Conservation (phyloP, 2,329 filamentous ascomycete species). For the Aspergillus latus region DNA sequence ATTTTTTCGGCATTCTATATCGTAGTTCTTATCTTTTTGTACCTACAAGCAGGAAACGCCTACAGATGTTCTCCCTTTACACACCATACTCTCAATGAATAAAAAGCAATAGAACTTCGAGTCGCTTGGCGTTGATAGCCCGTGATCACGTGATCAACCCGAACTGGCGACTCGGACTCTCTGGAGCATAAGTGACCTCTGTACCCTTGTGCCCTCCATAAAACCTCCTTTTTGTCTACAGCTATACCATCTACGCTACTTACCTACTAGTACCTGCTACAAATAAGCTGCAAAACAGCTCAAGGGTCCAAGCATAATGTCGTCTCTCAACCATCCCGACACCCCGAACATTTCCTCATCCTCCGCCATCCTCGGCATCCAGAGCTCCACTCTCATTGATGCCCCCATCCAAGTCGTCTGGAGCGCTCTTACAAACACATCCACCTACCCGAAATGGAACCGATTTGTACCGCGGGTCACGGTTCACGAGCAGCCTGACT, state of each 20-base stretch:
- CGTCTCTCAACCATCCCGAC: constrained; percentile 15
- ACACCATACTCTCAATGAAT: too few relatives aligned
- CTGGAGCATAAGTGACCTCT: too few relatives aligned
- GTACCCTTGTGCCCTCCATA: too few relatives aligned
- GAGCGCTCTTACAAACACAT: constrained; percentile 45
- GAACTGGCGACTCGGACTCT: too few relatives aligned
- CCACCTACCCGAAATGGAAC: constrained; percentile 51
- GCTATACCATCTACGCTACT: not conserved
- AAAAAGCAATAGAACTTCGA: too few relatives aligned
- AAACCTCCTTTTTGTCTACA: not conserved
- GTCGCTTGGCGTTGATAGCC: too few relatives aligned
- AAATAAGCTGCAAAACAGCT: not conserved
- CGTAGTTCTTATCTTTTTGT: too few relatives aligned
- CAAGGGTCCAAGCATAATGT: not conserved
- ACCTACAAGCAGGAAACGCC: too few relatives aligned
- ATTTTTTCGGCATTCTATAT: too few relatives aligned
- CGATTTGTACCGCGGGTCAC: constrained; percentile 47
- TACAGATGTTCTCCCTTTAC: too few relatives aligned
- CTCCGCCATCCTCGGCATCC: constrained; percentile 31
- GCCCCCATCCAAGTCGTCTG: constrained; percentile 46
- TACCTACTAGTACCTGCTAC: not conserved
- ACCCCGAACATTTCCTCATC: constrained; percentile 33
- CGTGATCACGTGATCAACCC: too few relatives aligned
- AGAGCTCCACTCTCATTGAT: constrained; percentile 39
- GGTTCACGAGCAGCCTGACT: constrained; percentile 42